phyloP scores from a whole-genome alignment of 805 yeast species.

The Huiozyma naganishii region DNA sequence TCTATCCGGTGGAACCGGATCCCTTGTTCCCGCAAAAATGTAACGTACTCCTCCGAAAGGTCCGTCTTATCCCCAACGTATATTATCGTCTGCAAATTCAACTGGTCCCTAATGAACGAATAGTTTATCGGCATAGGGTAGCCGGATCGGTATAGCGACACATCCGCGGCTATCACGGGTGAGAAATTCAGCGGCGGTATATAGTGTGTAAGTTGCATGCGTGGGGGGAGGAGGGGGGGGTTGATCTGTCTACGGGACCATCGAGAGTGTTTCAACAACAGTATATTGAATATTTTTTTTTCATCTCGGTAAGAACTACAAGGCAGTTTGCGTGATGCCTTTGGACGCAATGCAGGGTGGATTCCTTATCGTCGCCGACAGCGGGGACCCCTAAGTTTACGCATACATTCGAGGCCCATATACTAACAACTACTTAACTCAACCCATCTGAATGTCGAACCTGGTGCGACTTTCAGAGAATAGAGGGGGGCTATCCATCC shows the following conservation, averaged over 20 bases:
- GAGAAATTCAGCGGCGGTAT: conserved; percentile 93
- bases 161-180: conserved; percentile 54
- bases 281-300: too few species aligned
- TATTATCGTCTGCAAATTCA: conserved; percentile 68
- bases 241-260: not conserved
- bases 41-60: conserved; percentile 41
- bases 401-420: too few species aligned
- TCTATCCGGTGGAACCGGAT: conserved; percentile 49
- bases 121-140: conserved; percentile 85
- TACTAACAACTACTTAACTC: too few species aligned
- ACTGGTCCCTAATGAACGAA: conserved; percentile 54
- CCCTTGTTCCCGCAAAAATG: conserved; percentile 50
- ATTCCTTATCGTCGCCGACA: too few species aligned
- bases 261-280: not conserved
- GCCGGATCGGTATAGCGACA: conserved; percentile 80
- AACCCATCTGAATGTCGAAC: too few species aligned
- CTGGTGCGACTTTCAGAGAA: too few species aligned
- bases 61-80: conserved; percentile 72
- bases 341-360: too few species aligned
- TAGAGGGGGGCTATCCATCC: too few species aligned
- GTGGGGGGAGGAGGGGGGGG: not conserved
- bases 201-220: conserved; percentile 18
- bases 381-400: too few species aligned
- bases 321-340: too few species aligned
- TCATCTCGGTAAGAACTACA: too few species aligned